Percentiles rank a stretch among this genome's conserved stretches.
These are phyloP conservation scores for Tulasnella sp. DNA, from an alignment of 768 basidiomycete species.

Conservation along the genomic window DNA sequence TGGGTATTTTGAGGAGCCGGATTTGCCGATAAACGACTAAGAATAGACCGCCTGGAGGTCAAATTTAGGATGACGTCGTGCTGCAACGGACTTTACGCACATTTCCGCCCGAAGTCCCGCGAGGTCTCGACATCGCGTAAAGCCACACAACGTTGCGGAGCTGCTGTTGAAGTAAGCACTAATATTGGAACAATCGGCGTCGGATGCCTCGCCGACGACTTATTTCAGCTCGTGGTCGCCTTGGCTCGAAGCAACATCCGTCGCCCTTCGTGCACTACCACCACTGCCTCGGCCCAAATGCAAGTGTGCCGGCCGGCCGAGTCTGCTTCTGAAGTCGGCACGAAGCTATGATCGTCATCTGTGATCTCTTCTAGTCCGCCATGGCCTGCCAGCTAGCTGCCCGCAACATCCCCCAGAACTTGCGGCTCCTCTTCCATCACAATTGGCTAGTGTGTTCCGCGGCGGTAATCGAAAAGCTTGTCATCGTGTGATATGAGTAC, in stretches of 20 bases:
- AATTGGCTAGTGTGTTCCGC: too few relatives aligned
- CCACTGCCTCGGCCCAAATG: not conserved
- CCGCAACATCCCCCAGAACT: too few relatives aligned
- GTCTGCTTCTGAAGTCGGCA: not conserved
- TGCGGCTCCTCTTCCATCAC: too few relatives aligned
- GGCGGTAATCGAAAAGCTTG: too few relatives aligned
- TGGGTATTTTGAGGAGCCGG: not conserved
- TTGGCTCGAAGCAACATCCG: not conserved
- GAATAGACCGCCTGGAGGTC: not conserved
- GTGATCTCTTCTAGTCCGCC: not conserved
- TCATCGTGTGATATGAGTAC: too few relatives aligned
- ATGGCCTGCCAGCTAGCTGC: too few relatives aligned
- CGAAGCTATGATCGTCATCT: not conserved
- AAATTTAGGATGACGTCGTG: not conserved
- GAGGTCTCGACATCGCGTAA: not conserved
- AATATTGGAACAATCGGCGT: conserved; percentile 11
- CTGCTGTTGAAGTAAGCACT: not conserved
- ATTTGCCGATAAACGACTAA: not conserved
- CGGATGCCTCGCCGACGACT: not conserved
- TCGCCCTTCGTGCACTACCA: not conserved
- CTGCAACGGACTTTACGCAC: conserved; percentile 1
- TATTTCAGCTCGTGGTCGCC: not conserved
- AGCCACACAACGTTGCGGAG: not conserved
- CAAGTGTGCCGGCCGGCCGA: not conserved
- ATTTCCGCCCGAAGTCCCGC: not conserved